Base-by-base conservation (phyloP, 2,329 filamentous ascomycete species). In the Cryphonectria japonica region DNA sequence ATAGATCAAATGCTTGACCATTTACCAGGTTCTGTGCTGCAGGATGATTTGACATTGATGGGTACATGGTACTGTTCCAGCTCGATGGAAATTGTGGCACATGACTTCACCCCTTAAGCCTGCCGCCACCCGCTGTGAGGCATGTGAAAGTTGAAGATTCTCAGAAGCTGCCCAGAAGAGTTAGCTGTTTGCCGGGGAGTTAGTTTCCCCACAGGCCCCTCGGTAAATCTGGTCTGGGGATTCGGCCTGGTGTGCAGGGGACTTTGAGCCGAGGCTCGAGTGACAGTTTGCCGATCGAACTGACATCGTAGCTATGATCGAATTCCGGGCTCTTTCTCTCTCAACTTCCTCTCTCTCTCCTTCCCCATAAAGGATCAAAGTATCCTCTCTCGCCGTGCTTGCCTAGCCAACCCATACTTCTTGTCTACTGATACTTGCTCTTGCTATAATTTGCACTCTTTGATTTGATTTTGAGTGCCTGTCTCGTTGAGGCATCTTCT, bases 61-160 rank as follows among this genome's bases (percentile, higher is more conserved):
- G 22, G 9, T 13, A 39, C 37, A 39, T 11, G 34, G 26, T 59
- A 39, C 16, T 61, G 6, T n/a, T 39, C 22, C 34, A 39, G 13
- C 13, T 61, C 19, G 7, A 46, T n/a, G 41, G 46, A 59, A 11
- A 22, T 39, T 26, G 19, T 50, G 63, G 60, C 62, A 57, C 66
- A 71, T 73, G 71, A 74, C 71, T 65, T 73, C 69, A 73, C 67
- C 63, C 57, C 67, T 19, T n/a, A 19, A 46, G 39, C 50, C 37
- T 39, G 60, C 41, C 50, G 62, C 50, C 61, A 14, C 19, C 60
- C 67, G 34, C 19, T n/a, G 32, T n/a, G 39, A 68, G 69, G 67
- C 71, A 74, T 74, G 72, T 74, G 72, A 74, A 72, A 50, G 41
- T n/a, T n/a, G 60, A 37, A 34, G 19, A 22, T 54, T 41, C 57